Base-by-base conservation (phyloP, 768 basidiomycete genomes). In the Suillus spraguei region DNA sequence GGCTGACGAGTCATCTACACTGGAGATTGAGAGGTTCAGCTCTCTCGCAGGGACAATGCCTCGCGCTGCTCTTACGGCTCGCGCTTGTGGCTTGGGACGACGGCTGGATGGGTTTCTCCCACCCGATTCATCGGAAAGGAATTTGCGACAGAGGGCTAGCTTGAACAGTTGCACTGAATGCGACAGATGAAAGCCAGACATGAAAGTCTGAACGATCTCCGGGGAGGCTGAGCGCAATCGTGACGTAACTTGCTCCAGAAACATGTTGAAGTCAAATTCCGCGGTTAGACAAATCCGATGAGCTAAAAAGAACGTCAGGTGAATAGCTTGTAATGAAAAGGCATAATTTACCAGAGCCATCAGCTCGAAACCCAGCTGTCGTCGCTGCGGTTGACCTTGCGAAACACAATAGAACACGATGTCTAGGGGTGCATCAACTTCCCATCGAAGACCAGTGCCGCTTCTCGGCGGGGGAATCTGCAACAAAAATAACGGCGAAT, bases 391-490 rank as follows among this genome's bases (percentile, higher is more conserved):
- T 14, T 76, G 72, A 44, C 64, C 52, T 60, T 83, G 78, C 44
- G 68, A 50, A 47, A 80, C 50, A 58, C 79, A 77, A 47, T 73
- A 69, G 54, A 81, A 78, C 41, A 79, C 66, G 1, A 87, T 78
- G 59, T 85, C 81, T 20, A 89, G 71, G 1, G 85, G 82, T 24
- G 73, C 74, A 36, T 80, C 80, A 17, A 79, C 76, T 35, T 89
- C 87, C 83, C 87, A 88, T 68, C 87, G 81, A 7, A 80, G 74
- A 33, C 79, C 80, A 28, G 72, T 69, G 24, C 79, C 81, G 46
- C 78, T 74, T 62, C 84, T 81, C 13, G 86, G 80, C 7, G 79
- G 78, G 32, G 88, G 86, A 16, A 91, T 82, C 71, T 90, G 87
- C 24, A 78, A 76, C 33, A 89, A 72, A 49, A 90, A 77, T 32